Evolutionary conservation across 305 asterid genomes (phyloP).

Genomic region (Euphrasia arctica): DNA sequence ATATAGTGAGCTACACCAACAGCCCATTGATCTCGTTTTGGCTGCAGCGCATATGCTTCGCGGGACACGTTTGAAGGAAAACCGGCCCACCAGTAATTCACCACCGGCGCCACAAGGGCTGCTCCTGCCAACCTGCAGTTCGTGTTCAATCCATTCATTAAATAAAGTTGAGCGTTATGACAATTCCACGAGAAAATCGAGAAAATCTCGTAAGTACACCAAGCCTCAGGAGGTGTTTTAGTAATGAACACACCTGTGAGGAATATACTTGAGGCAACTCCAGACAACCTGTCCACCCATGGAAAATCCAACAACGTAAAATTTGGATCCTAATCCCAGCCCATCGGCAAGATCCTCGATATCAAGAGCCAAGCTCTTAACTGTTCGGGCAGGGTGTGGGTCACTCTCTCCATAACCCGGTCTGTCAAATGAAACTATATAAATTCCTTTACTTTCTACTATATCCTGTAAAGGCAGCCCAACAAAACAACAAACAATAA

Average conservation of each 20-base stretch:
- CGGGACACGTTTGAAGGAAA: slow-evolving; percentile 60
- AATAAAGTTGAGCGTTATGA: slow-evolving; percentile 13
- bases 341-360: slow-evolving; percentile 11
- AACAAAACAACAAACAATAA: background rate
- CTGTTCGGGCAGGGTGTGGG: background rate
- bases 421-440: slow-evolving; percentile 3
- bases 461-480: background rate
- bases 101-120: slow-evolving; percentile 60
- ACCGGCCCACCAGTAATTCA: slow-evolving; percentile 81
- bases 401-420: slow-evolving; percentile 22
- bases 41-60: slow-evolving; percentile 45
- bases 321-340: slow-evolving; percentile 14
- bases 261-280: slow-evolving; percentile 86
- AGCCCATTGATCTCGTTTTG: slow-evolving; percentile 69
- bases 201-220: background rate
- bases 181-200: background rate
- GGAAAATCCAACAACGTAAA: slow-evolving; percentile 10
- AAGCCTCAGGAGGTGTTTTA: background rate
- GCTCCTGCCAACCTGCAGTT: slow-evolving; percentile 75
- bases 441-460: slow-evolving; percentile 4
- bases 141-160: background rate
- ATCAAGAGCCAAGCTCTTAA: slow-evolving; percentile 10
- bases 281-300: slow-evolving; percentile 86
- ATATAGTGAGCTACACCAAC: slow-evolving; percentile 64
- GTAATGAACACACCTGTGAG: slow-evolving; percentile 61